phyloP scores from a whole-genome alignment of 306 rosid genomes.

The Vicia sativa region DNA sequence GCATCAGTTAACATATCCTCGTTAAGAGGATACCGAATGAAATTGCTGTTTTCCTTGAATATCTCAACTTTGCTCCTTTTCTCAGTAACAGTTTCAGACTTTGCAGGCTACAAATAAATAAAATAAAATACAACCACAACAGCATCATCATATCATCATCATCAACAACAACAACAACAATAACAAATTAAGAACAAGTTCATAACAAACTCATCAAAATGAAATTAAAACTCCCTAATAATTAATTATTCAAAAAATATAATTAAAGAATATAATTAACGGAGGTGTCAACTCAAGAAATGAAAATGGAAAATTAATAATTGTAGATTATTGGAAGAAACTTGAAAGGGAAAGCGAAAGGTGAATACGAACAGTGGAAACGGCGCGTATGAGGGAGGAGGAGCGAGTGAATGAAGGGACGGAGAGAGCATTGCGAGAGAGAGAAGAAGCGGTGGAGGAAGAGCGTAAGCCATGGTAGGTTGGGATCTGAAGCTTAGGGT shows the following conservation, averaged over 20 bases:
- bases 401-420: constrained; percentile 51
- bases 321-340: background rate
- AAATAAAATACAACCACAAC: too few relatives aligned
- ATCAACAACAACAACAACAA: background rate
- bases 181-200: background rate
- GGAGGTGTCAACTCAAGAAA: too few relatives aligned
- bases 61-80: constrained; percentile 98
- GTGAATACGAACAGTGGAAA: constrained; percentile 61
- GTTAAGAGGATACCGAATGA: constrained; percentile 84
- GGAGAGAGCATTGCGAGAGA: constrained; percentile 48
- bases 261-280: too few relatives aligned
- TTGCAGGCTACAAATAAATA: constrained; percentile 25
- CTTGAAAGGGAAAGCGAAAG: background rate
- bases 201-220: background rate
- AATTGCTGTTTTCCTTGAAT: constrained; percentile 92
- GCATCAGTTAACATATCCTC: constrained; percentile 90
- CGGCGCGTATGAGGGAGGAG: constrained; percentile 61
- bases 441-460: constrained; percentile 47
- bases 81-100: constrained; percentile 55
- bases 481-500: constrained; percentile 64
- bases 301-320: too few relatives aligned
- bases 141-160: too few relatives aligned
- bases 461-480: constrained; percentile 63
- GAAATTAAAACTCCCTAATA: background rate
- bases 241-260: too few relatives aligned